Evolutionary conservation across 345 rosid genomes (phyloP).

Genomic region (Populus tremula): DNA sequence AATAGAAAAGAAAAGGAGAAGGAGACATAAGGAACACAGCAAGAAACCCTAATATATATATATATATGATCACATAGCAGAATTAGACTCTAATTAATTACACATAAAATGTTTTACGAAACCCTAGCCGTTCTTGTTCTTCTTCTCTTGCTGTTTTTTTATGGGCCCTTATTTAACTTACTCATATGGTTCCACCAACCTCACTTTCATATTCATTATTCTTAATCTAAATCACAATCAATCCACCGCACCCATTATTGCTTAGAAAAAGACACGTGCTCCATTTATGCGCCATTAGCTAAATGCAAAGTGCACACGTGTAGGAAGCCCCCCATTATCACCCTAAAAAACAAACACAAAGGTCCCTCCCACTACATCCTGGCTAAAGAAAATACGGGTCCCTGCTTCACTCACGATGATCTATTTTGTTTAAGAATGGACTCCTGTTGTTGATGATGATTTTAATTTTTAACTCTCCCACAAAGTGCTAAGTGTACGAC

Average conservation of each 20-base stretch:
- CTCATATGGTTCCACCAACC: slow-evolving; percentile 10
- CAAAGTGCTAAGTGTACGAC: background rate
- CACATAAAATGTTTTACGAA: background rate
- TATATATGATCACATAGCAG: background rate
- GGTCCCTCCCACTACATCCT: slow-evolving; percentile 15
- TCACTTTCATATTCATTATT: background rate
- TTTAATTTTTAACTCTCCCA: slow-evolving; percentile 11
- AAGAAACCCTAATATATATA: background rate
- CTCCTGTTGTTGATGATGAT: background rate
- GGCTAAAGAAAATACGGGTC: background rate
- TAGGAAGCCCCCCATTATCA: slow-evolving; percentile 8
- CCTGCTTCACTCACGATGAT: background rate
- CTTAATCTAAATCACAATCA: slow-evolving; percentile 17
- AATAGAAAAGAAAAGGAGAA: background rate
- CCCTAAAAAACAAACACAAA: background rate
- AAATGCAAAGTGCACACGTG: slow-evolving; percentile 13
- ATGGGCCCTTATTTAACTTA: background rate
- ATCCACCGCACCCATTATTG: slow-evolving; percentile 9
- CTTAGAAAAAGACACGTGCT: slow-evolving; percentile 18
- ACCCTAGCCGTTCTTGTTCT: slow-evolving; percentile 1
- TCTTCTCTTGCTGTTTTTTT: background rate
- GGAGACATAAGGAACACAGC: background rate
- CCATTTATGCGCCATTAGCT: slow-evolving; percentile 2
- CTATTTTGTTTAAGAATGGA: background rate
- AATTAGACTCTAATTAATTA: background rate